Evolutionary conservation across 805 yeast genomes (phyloP).

Genomic region (Hanseniaspora valbyensis): DNA sequence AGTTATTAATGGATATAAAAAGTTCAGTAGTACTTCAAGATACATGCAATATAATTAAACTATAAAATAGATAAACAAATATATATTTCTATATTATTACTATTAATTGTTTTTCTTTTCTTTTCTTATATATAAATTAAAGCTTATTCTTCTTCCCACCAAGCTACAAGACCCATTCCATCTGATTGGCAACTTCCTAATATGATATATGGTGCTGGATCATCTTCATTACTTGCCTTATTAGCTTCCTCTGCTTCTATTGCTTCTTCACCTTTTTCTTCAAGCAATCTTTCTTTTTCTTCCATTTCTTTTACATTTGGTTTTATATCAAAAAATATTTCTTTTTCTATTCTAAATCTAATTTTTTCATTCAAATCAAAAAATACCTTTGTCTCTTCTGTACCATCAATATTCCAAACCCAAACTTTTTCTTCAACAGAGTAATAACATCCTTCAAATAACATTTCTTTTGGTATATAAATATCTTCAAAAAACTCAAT

Average conservation of each 20-base stretch:
- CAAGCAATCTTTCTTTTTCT: conserved; percentile 26
- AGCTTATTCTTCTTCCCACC: conserved; percentile 62
- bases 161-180: conserved; percentile 90
- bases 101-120: neutral
- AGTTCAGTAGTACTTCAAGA: conserved; percentile 91
- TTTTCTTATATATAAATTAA: conserved; percentile 6
- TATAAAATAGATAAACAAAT: neutral
- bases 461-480: conserved; percentile 68
- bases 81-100: neutral
- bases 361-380: conserved; percentile 86
- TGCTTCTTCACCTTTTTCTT: conserved; percentile 21
- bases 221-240: conserved; percentile 25
- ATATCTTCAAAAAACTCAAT: conserved; percentile 70
- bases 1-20: conserved; percentile 96
- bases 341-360: conserved; percentile 83
- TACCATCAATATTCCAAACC: conserved; percentile 59
- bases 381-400: conserved; percentile 57
- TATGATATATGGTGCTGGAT: conserved; percentile 70
- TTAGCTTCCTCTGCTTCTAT: conserved; percentile 22
- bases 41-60: conserved; percentile 91
- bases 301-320: conserved; percentile 52
- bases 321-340: conserved; percentile 69
- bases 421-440: conserved; percentile 76
- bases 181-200: conserved; percentile 87
- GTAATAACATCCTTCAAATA: conserved; percentile 68